phyloP scores from a whole-genome alignment of 129 eudicot genomes.

The Centrapalus pauciflorus region DNA sequence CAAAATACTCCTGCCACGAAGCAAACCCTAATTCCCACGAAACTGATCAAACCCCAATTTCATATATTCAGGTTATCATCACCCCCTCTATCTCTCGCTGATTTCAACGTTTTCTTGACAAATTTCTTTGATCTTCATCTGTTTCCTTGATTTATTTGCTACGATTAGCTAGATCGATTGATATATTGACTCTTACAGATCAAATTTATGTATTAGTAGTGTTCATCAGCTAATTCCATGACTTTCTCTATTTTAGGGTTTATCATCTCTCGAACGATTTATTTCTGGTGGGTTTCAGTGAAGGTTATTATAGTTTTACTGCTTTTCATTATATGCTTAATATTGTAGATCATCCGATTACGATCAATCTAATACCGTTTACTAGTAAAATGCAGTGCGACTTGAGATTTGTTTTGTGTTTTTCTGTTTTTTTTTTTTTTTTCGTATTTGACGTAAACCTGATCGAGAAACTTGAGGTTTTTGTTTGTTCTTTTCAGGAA shows the following conservation, averaged over 20 bases:
- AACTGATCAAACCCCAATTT: conserved; percentile 28
- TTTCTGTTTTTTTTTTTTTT: neutral
- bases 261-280: neutral
- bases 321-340: neutral
- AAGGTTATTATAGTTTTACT: conserved; percentile 6
- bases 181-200: conserved; percentile 14
- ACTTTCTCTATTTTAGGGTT: conserved; percentile 14
- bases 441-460: neutral
- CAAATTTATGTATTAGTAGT: neutral
- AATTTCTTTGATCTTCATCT: neutral
- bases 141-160: neutral
- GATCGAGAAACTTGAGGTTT: conserved; percentile 1
- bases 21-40: conserved; percentile 24
- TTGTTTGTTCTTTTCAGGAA: conserved; percentile 9
- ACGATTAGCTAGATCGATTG: conserved; percentile 12
- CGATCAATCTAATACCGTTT: neutral
- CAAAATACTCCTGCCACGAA: conserved; percentile 20
- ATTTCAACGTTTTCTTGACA: neutral
- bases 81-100: neutral
- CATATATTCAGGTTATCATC: conserved; percentile 11
- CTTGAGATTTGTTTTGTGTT: neutral
- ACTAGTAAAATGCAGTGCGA: neutral
- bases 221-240: conserved; percentile 1
- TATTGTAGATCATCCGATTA: neutral
- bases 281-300: neutral